Conservation (phyloP, 331 rosid genomes). For the Pyracantha coccinea region DNA sequence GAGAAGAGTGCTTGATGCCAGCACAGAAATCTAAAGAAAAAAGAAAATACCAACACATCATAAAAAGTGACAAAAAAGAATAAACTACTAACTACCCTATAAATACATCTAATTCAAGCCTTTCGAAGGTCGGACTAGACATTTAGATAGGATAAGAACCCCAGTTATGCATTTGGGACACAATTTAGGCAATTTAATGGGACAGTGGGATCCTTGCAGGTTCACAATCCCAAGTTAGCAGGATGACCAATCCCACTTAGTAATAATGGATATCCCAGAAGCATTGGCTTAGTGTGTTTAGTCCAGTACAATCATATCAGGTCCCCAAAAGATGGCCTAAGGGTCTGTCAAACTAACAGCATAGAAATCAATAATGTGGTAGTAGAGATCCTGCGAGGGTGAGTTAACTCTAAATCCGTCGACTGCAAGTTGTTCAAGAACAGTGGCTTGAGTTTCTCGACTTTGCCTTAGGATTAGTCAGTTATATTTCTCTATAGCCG, state of each 20-base stretch:
- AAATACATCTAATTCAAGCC: not conserved
- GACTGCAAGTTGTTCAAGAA: no score
- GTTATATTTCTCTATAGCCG: not conserved
- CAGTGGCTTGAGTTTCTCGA: no score
- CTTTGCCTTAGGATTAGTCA: no score
- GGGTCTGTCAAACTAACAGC: not conserved
- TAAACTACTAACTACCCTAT: not conserved
- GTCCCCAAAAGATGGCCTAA: not conserved
- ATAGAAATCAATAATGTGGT: not conserved
- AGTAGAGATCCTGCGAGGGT: no score
- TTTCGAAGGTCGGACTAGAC: not conserved
- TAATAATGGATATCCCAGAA: not conserved
- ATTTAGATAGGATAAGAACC: not conserved
- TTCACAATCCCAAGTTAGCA: not conserved
- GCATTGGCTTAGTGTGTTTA: not conserved
- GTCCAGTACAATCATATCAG: not conserved
- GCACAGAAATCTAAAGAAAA: not conserved
- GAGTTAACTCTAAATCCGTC: no score
- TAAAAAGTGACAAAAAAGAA: not conserved
- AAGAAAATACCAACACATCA: not conserved
- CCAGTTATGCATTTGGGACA: not conserved
- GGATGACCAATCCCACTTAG: not conserved
- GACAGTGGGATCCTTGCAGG: not conserved
- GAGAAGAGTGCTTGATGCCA: not conserved
- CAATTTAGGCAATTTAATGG: not conserved